Percentiles rank a stretch among this genome's conserved stretches.
These are phyloP conservation scores for Chrysoporthe puriensis DNA, from an alignment of 2,329 filamentous ascomycete genomes.

Conservation along the genomic window DNA sequence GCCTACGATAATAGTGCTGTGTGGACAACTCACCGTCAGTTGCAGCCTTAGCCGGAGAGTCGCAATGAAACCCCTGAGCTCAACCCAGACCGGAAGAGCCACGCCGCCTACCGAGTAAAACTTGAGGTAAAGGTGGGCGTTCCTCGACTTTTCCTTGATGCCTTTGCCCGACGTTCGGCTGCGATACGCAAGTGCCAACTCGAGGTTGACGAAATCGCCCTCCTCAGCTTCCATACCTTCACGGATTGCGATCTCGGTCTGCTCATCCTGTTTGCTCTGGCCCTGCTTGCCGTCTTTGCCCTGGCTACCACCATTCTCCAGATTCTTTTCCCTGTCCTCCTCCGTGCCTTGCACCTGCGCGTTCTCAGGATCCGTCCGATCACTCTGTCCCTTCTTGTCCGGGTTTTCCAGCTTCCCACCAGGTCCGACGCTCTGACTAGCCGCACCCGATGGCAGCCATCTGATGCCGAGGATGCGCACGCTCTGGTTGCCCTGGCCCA, in stretches of 20 bases:
- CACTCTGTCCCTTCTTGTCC: constrained; percentile 36
- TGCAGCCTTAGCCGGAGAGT: constrained; percentile 71
- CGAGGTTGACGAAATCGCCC: constrained; percentile 77
- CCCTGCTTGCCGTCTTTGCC: constrained; percentile 40
- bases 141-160: constrained; percentile 66
- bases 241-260: constrained; percentile 43
- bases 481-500: constrained; percentile 74
- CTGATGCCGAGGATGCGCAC: constrained; percentile 71
- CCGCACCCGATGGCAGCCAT: constrained; percentile 74
- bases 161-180: constrained; percentile 63
- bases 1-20: not conserved
- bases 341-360: constrained; percentile 35
- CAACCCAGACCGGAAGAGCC: constrained; percentile 71
- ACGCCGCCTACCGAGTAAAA: constrained; percentile 67
- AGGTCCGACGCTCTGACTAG: constrained; percentile 61
- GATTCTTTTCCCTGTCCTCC: constrained; percentile 41
- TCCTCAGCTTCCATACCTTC: constrained; percentile 76
- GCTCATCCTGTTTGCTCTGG: constrained; percentile 39
- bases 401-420: constrained; percentile 59
- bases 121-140: constrained; percentile 72
- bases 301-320: constrained; percentile 38
- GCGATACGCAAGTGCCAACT: constrained; percentile 75
- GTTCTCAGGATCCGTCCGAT: constrained; percentile 51
- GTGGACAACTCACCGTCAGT: constrained; percentile 50
- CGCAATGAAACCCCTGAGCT: constrained; percentile 72